phyloP scores from a whole-genome alignment of 2,329 filamentous ascomycete species.

The Aspergillus sp. region DNA sequence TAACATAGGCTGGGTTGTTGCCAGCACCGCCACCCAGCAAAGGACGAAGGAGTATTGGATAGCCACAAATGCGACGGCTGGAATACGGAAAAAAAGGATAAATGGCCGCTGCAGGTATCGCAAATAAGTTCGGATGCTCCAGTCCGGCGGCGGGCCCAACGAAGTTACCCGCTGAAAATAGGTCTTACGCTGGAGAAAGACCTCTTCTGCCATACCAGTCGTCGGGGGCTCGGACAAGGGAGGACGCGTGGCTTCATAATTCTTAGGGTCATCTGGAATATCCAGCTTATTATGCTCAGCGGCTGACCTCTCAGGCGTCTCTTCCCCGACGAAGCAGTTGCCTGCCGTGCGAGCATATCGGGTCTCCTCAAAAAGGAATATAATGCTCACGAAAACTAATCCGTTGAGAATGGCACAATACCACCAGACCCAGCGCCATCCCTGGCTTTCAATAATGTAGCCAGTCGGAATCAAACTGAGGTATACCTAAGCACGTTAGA shows the following conservation, averaged over 20 bases:
- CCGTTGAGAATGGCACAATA: slow-evolving; percentile 41
- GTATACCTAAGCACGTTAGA: background rate
- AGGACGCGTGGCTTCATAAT: slow-evolving; percentile 4
- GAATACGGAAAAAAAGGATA: slow-evolving; percentile 35
- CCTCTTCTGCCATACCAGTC: background rate
- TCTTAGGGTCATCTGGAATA: background rate
- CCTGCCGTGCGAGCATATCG: slow-evolving; percentile 13
- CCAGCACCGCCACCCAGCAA: slow-evolving; percentile 34
- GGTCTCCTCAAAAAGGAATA: slow-evolving; percentile 44
- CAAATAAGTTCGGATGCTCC: slow-evolving; percentile 6
- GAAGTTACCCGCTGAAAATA: slow-evolving; percentile 40
- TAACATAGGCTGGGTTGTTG: slow-evolving; percentile 28
- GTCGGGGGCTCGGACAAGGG: slow-evolving; percentile 5
- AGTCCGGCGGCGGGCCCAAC: slow-evolving; percentile 1
- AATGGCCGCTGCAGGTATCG: slow-evolving; percentile 24
- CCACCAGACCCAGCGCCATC: slow-evolving; percentile 50
- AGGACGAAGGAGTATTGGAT: slow-evolving; percentile 35
- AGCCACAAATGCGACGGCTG: slow-evolving; percentile 41
- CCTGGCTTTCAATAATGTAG: slow-evolving; percentile 33
- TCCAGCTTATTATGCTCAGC: background rate
- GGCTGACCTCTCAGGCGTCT: background rate
- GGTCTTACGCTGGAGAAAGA: slow-evolving; percentile 30
- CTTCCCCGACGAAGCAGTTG: background rate
- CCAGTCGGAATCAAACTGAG: slow-evolving; percentile 13
- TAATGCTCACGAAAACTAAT: slow-evolving; percentile 33